Evolutionary conservation across 306 rosid genomes (phyloP).

Genomic region (Astragalus glycyphyllos): DNA sequence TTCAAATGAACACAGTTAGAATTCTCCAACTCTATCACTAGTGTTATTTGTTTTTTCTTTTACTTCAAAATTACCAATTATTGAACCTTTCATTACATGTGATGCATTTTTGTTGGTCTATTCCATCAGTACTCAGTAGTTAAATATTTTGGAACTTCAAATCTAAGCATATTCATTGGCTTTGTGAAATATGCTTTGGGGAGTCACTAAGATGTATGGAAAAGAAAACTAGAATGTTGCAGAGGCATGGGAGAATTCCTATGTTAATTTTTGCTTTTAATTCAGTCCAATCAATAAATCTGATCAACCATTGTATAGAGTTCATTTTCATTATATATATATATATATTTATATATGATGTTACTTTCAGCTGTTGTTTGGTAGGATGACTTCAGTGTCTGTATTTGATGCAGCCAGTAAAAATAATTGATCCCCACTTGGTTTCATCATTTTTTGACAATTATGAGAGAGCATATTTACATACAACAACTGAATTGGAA

Average conservation of each 20-base stretch:
- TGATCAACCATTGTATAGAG: slow-evolving; percentile 28
- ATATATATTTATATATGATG: slow-evolving; percentile 20
- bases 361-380: slow-evolving; percentile 37
- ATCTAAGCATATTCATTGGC: slow-evolving; percentile 28
- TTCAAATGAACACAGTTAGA: no score
- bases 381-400: slow-evolving; percentile 39
- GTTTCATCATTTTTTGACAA: slow-evolving; percentile 83
- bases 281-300: slow-evolving; percentile 26
- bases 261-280: slow-evolving; percentile 28
- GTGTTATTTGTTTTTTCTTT: background rate
- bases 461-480: slow-evolving; percentile 79
- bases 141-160: slow-evolving; percentile 35
- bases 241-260: slow-evolving; percentile 29
- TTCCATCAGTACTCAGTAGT: slow-evolving; percentile 27
- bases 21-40: no score
- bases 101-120: background rate
- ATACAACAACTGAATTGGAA: slow-evolving; percentile 77
- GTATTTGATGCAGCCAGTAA: slow-evolving; percentile 85
- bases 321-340: slow-evolving; percentile 12
- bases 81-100: slow-evolving; percentile 30
- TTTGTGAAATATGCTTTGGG: slow-evolving; percentile 7
- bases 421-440: slow-evolving; percentile 91
- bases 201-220: slow-evolving; percentile 32
- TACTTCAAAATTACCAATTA: slow-evolving; percentile 20
- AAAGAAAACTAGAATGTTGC: slow-evolving; percentile 28